Conservation (phyloP, 1,284 basidiomycete species). For the Puccinia triticina region DNA sequence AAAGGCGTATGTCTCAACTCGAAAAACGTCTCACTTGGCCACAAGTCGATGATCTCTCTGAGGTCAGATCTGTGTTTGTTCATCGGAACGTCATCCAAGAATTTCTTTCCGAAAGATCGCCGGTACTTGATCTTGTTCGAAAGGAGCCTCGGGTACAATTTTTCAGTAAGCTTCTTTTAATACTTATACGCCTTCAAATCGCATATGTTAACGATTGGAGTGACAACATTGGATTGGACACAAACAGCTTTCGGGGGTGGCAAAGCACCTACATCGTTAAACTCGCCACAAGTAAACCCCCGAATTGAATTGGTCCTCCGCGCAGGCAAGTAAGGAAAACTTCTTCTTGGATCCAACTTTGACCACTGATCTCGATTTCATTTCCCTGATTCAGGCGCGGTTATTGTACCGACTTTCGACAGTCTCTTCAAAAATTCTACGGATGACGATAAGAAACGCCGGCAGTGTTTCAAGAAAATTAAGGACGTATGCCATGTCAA, state of each 20-base stretch:
- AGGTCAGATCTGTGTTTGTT: conserved; percentile 17
- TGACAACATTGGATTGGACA: background rate
- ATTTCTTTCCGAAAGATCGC: background rate
- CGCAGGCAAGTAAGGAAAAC: background rate
- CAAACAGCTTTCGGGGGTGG: conserved; percentile 8
- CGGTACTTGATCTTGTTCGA: background rate
- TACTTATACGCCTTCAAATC: background rate
- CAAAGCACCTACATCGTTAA: background rate
- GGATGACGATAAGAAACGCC: background rate
- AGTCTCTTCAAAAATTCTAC: conserved; percentile 17
- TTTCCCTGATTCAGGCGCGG: background rate
- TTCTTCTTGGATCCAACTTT: background rate
- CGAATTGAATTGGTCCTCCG: conserved; percentile 15
- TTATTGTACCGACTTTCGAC: conserved; percentile 36
- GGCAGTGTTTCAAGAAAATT: background rate
- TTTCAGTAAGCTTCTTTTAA: conserved; percentile 5
- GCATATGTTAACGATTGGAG: background rate
- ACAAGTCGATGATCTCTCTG: background rate
- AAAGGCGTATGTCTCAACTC: no score
- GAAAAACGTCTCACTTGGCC: background rate
- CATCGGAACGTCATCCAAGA: conserved; percentile 1
- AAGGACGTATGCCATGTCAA: background rate
- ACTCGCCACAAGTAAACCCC: background rate
- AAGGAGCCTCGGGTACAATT: conserved; percentile 29
- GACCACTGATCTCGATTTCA: background rate